Evolutionary conservation across 169 alveolate species (phyloP).

Genomic region (Plasmodium yoelii): DNA sequence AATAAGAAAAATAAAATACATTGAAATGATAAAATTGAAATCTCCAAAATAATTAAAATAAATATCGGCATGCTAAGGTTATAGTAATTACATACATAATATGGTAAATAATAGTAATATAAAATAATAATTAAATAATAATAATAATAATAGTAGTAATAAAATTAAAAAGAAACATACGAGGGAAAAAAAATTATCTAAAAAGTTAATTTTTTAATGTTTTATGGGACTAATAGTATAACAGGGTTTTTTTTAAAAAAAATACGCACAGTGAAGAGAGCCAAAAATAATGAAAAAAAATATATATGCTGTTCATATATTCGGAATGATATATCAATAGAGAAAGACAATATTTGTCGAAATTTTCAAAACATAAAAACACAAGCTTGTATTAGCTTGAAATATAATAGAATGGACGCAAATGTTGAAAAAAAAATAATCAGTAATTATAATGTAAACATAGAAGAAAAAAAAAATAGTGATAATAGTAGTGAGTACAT

Average conservation of each 20-base stretch:
- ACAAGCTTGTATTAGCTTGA: not conserved
- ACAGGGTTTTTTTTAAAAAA: constrained; percentile 12
- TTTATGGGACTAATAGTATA: constrained; percentile 10
- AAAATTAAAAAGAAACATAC: no score
- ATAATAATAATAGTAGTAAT: no score
- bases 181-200: no score
- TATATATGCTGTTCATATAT: constrained; percentile 17
- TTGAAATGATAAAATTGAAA: no score
- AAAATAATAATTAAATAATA: no score
- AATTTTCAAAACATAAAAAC: not conserved
- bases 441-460: not conserved
- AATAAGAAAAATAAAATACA: no score
- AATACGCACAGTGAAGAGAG: constrained; percentile 9
- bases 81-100: no score
- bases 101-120: no score
- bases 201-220: constrained; percentile 21
- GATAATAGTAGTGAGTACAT: not conserved
- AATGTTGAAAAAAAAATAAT: constrained; percentile 3
- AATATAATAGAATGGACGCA: constrained; percentile 7
- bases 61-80: no score
- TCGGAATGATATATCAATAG: constrained; percentile 44
- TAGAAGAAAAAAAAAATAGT: not conserved
- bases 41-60: no score
- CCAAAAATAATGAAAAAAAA: constrained; percentile 35
- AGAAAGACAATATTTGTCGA: constrained; percentile 1